Base-by-base conservation (phyloP, 2,329 filamentous ascomycete genomes). In the Parastagonospora nodorum region DNA sequence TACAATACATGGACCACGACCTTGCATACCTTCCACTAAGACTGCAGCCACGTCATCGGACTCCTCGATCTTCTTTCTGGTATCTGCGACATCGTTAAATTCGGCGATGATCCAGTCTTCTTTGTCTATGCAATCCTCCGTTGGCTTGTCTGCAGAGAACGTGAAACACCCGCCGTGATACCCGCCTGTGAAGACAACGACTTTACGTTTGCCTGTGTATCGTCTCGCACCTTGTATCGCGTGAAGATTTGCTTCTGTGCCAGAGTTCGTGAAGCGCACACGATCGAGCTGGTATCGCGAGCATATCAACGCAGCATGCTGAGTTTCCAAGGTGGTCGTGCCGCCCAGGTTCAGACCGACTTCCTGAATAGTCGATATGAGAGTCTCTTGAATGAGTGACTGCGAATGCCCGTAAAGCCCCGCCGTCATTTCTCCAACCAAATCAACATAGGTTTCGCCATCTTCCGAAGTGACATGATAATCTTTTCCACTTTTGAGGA, bases 11-110 rank as follows among this genome's bases (percentile, higher is more conserved):
- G 87, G 86, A 0, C 81, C 85, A 2, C 81, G 78, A 0, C 85
- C 86, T 57, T 88, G 84, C 79, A 90, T 84, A 0, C 79, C 80
- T 68, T 90, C 88, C 0, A 90, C 74, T 2, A 90, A 62, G 15
- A 90, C 84, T 0, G 84, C 86, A 0, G 84, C 86, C 0, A 89
- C 68, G 8, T 79, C 76, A 2, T 49, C 58, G 15, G 57, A 63
- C 51, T 35, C 60, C 6, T 74, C 64, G 7, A 86, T 75, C 9
- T 80, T 74, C 2, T 53, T 55, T 5, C 67, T 70, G 0, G 82
- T 79, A 2, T 75, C 75, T 0, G 74, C 71, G 1, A 81, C 57
- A 45, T 88, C 81, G 52, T 90, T 89, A 66, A 86, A 90, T 31
- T 74, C 76, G 1, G 79, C 85, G 2, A 88, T 66, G 0, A 88